These are phyloP conservation scores for Hirsutella minnesotensis DNA, from an alignment of 2,329 filamentous ascomycete species.

Conservation along the genomic window DNA sequence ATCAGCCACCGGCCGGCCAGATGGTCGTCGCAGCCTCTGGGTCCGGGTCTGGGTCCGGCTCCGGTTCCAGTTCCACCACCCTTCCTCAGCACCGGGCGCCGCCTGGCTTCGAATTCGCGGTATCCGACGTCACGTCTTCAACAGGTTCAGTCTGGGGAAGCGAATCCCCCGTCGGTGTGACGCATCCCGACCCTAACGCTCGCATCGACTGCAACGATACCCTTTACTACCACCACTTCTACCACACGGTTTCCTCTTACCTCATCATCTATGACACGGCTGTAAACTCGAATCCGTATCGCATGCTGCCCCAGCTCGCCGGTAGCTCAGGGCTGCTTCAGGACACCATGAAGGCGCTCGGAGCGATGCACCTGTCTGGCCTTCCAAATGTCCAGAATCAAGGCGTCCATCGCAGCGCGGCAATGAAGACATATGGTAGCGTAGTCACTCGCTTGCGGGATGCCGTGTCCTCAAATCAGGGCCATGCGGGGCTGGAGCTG, in stretches of 20 bases:
- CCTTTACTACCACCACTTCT: conserved; percentile 22
- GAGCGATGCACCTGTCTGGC: conserved; percentile 26
- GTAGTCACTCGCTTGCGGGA: conserved; percentile 15
- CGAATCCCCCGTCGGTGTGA: background rate
- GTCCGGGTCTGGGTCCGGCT: background rate
- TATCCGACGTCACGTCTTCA: conserved; percentile 5
- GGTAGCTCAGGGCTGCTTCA: conserved; percentile 29
- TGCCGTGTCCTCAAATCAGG: conserved; percentile 15
- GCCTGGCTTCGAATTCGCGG: conserved; percentile 12
- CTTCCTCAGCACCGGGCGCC: background rate
- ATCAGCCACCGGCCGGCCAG: too few relatives aligned
- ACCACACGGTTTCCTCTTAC: conserved; percentile 27
- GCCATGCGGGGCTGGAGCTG: conserved; percentile 11
- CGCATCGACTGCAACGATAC: conserved; percentile 7
- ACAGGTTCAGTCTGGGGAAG: background rate
- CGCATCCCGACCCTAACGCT: background rate
- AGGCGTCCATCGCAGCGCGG: conserved; percentile 21
- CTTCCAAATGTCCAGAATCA: conserved; percentile 18
- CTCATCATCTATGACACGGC: conserved; percentile 28
- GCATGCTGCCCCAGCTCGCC: conserved; percentile 27
- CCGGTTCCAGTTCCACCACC: background rate
- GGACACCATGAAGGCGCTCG: conserved; percentile 25
- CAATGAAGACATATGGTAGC: conserved; percentile 23
- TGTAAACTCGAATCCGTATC: conserved; percentile 24
- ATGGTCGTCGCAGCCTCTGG: background rate